These are phyloP conservation scores for Rhododendron molle DNA, from an alignment of 148 eudicot species.

Conservation along the genomic window DNA sequence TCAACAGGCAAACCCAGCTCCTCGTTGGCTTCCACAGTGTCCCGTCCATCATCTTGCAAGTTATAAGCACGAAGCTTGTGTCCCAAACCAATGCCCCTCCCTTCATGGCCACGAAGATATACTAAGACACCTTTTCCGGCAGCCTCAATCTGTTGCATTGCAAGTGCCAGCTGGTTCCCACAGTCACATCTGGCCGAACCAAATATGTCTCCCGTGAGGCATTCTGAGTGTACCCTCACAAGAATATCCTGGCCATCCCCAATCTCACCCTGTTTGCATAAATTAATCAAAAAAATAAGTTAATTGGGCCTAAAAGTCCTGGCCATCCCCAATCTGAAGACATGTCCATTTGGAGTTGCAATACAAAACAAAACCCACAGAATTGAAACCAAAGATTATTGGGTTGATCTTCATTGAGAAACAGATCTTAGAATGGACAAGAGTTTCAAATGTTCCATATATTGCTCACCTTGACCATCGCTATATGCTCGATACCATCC, in stretches of 20 bases:
- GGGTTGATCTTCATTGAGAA: background rate
- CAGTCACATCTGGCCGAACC: constrained; percentile 74
- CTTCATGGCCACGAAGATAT: constrained; percentile 75
- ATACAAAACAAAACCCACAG: background rate
- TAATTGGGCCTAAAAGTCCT: background rate
- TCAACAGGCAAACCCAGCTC: constrained; percentile 72
- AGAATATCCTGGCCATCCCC: constrained; percentile 82
- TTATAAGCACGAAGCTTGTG: constrained; percentile 70
- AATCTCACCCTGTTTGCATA: constrained; percentile 64
- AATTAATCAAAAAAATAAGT: background rate
- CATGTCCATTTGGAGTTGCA: background rate
- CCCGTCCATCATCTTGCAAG: constrained; percentile 67
- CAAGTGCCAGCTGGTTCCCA: constrained; percentile 57
- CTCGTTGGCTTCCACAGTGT: constrained; percentile 70
- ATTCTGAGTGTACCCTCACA: constrained; percentile 82
- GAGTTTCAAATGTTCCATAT: background rate
- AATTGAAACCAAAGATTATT: background rate
- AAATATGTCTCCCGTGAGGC: constrained; percentile 68
- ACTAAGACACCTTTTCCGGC: constrained; percentile 64
- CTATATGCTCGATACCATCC: constrained; percentile 92
- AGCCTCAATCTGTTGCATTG: constrained; percentile 65
- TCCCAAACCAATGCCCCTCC: constrained; percentile 73
- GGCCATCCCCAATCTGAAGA: too few species aligned
- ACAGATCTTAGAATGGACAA: background rate
- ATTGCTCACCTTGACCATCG: constrained; percentile 80